phyloP scores from a whole-genome alignment of 2,329 filamentous ascomycete genomes.

The Pseudonectria buxi region DNA sequence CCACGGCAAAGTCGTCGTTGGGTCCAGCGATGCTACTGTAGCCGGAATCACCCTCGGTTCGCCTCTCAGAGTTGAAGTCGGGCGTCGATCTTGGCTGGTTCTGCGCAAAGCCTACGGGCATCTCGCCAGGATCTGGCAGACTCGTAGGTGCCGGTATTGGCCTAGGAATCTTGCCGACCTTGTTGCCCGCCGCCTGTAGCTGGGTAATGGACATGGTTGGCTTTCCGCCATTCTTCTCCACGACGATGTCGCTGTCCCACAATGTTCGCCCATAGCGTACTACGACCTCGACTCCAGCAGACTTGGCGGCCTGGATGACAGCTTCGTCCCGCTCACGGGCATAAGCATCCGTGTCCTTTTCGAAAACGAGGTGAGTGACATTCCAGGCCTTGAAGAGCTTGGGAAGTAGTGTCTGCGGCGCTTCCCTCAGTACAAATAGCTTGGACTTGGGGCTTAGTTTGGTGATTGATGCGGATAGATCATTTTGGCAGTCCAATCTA shows the following conservation, averaged over 20 bases:
- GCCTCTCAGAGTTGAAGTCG: constrained; percentile 54
- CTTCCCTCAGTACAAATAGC: constrained; percentile 65
- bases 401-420: constrained; percentile 62
- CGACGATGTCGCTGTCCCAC: constrained; percentile 66
- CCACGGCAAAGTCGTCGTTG: constrained; percentile 61
- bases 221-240: constrained; percentile 57
- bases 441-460: constrained; percentile 65
- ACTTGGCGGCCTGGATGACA: constrained; percentile 51
- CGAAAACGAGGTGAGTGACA: constrained; percentile 70
- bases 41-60: constrained; percentile 47
- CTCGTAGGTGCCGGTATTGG: constrained; percentile 53
- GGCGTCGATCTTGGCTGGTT: constrained; percentile 41
- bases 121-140: constrained; percentile 60
- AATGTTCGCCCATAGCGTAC: constrained; percentile 58
- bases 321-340: constrained; percentile 55
- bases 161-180: constrained; percentile 53
- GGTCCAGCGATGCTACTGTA: constrained; percentile 61
- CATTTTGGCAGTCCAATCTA: constrained; percentile 65
- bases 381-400: constrained; percentile 69
- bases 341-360: constrained; percentile 73
- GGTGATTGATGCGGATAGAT: constrained; percentile 60
- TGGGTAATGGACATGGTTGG: constrained; percentile 70
- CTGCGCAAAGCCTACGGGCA: constrained; percentile 52
- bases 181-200: constrained; percentile 55
- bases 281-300: constrained; percentile 64